Base-by-base conservation (phyloP, 805 yeast species). In the Lipomyces starkeyi region DNA sequence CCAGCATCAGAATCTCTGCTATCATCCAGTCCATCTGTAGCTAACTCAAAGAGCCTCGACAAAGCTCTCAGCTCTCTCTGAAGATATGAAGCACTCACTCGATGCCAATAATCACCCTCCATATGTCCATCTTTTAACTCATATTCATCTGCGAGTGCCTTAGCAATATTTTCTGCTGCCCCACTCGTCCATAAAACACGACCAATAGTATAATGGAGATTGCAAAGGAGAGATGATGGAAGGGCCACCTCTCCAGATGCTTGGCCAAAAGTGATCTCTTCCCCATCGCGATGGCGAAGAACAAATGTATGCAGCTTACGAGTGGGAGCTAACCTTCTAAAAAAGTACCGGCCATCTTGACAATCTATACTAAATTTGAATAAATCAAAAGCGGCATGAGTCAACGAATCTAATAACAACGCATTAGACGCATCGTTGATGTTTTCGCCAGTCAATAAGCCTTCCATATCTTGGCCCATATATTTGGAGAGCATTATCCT, bases 21-120 rank as follows among this genome's bases (percentile, higher is more conserved):
- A 40, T 40, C 20, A 6, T 3, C 47, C 47, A 14, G 47, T 40
- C 47, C 20, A 40, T 40, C 20, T 40, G 47, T 40, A 40, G 47
- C 47, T 40, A 40, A 40, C 14, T 40, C 47, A 40, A 14, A 20
- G n/a, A 40, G 47, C n/a, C 47, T 20, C 47, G 47, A 40, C 47
- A 40, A 8, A 52, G 56, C 56, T 52, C 56, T 52, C 32, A 52
- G 32, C 56, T 52, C 56, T 52, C 56, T 52, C 29, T 52, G 29
- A 27, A 52, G 56, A 20, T 52, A 52, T 52, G 56, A 52, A 11
- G 56, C 32, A 4, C 56, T 52, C 27, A 52, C 56, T 52, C 29
- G 56, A 52, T 52, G 56, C 56, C 56, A 52, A 52, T 52, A 52
- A 52, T 52, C 56, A 52, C 56, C 56, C 14, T 52, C 56, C 56